Conservation (phyloP, 805 yeast genomes). For the Candida khao-thaluensis region DNA sequence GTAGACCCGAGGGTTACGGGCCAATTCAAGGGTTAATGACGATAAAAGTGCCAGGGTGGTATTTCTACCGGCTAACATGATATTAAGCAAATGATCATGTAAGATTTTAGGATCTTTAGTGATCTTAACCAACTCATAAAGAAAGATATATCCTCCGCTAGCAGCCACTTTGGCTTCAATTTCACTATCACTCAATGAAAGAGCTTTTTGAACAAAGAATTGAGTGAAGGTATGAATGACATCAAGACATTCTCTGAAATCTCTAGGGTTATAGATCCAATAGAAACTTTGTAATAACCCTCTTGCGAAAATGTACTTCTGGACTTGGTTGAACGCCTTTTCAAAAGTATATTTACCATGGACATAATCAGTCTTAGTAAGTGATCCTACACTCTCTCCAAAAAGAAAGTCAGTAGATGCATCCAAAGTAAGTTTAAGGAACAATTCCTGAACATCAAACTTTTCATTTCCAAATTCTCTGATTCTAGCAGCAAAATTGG, state of each 20-base stretch:
- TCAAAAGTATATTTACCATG: slow-evolving; percentile 15
- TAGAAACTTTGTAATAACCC: slow-evolving; percentile 30
- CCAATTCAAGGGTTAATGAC: slow-evolving; percentile 28
- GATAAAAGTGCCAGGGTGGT: slow-evolving; percentile 37
- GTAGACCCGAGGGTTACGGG: slow-evolving; percentile 31
- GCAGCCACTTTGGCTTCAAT: slow-evolving; percentile 23
- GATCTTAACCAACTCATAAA: slow-evolving; percentile 38
- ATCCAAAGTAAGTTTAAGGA: slow-evolving; percentile 37
- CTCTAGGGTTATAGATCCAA: slow-evolving; percentile 25
- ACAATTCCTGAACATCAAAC: slow-evolving; percentile 34
- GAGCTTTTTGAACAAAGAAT: slow-evolving; percentile 31
- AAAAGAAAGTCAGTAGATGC: slow-evolving; percentile 41
- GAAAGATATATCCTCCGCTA: slow-evolving; percentile 32
- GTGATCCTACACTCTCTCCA: slow-evolving; percentile 33
- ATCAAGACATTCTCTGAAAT: slow-evolving; percentile 32
- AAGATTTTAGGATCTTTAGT: slow-evolving; percentile 35
- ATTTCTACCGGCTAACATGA: slow-evolving; percentile 39
- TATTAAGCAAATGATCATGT: slow-evolving; percentile 39
- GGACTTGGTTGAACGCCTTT: slow-evolving; percentile 37
- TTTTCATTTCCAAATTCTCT: slow-evolving; percentile 19
- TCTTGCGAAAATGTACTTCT: slow-evolving; percentile 33
- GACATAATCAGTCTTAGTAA: slow-evolving; percentile 23
- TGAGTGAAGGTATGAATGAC: slow-evolving; percentile 33
- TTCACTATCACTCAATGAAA: slow-evolving; percentile 27
- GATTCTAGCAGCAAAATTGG: slow-evolving; percentile 24